A percentile compares a stretch with the other conserved stretches of the same genome.
Evolutionary conservation across 208 protist species (phyloP).

Genomic region (Crithidia sp.): DNA sequence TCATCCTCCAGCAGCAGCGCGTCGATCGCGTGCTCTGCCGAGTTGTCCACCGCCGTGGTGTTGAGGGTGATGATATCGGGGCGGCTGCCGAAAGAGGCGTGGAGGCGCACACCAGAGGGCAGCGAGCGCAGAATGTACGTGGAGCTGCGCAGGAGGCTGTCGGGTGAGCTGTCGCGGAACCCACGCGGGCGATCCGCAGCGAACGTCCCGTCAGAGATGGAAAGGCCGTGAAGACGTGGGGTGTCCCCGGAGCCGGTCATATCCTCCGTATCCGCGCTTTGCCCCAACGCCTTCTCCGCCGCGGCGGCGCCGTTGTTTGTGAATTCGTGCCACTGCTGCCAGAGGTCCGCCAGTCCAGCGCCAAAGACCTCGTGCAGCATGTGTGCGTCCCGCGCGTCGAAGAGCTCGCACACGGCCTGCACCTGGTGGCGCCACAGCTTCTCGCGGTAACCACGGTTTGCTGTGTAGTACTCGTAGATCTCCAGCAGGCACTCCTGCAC

Average conservation of each 20-base stretch:
- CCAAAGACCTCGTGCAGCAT: slow-evolving; percentile 16
- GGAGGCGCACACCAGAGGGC: background rate
- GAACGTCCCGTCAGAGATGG: background rate
- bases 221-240: background rate
- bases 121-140: slow-evolving; percentile 25
- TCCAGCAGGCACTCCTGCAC: slow-evolving; percentile 12
- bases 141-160: background rate
- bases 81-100: background rate
- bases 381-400: slow-evolving; percentile 17
- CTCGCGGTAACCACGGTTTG: background rate
- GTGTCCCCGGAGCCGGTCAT: too few relatives aligned
- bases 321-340: slow-evolving; percentile 20
- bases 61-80: slow-evolving; percentile 5
- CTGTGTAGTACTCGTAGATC: slow-evolving; percentile 12
- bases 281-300: slow-evolving; percentile 26
- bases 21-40: slow-evolving; percentile 33
- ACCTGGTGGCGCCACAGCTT: slow-evolving; percentile 18
- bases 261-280: background rate
- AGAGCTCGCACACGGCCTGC: slow-evolving; percentile 13
- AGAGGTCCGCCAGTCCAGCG: slow-evolving; percentile 8
- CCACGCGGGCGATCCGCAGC: too few relatives aligned
- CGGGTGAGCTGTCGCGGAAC: background rate
- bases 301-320: slow-evolving; percentile 26
- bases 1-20: slow-evolving; percentile 54
- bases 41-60: background rate